A percentile compares a stretch with the other conserved stretches of the same genome.
These are phyloP conservation scores for Wakefieldia striispora DNA, from an alignment of 768 basidiomycete species.

Conservation along the genomic window DNA sequence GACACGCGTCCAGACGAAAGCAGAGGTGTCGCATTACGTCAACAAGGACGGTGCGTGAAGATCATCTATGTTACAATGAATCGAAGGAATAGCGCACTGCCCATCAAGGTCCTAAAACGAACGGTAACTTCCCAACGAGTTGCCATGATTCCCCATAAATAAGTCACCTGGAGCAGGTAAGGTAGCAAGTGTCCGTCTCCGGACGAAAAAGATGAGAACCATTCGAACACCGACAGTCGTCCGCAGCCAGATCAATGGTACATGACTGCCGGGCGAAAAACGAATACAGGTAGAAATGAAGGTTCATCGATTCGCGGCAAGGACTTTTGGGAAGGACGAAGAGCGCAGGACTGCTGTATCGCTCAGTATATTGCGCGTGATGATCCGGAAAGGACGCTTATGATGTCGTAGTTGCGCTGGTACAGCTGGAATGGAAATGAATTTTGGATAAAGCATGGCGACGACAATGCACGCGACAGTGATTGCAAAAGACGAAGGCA, in stretches of 20 bases:
- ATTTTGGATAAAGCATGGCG: too few relatives aligned
- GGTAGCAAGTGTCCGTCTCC: slow-evolving; percentile 11
- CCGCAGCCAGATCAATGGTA: slow-evolving; percentile 2
- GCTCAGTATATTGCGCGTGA: too few relatives aligned
- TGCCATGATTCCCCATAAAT: slow-evolving; percentile 1
- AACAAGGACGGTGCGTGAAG: slow-evolving; percentile 7
- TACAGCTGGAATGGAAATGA: too few relatives aligned
- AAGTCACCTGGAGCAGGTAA: neutral
- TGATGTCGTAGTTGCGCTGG: too few relatives aligned
- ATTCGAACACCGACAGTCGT: slow-evolving; percentile 18
- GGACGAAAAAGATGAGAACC: slow-evolving; percentile 7
- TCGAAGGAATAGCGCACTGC: neutral
- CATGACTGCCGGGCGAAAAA: slow-evolving; percentile 5
- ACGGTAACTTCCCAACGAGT: slow-evolving; percentile 5
- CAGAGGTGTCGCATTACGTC: slow-evolving; percentile 4
- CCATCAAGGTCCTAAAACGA: slow-evolving; percentile 9
- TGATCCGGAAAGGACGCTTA: too few relatives aligned
- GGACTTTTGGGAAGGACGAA: too few relatives aligned
- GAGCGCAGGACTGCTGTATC: too few relatives aligned
- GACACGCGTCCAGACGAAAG: too few relatives aligned
- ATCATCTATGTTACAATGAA: neutral
- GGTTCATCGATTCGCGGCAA: neutral
- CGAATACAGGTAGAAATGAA: neutral
- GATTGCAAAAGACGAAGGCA: neutral
- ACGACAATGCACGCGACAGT: neutral